These are phyloP conservation scores for Ciborinia camelliae DNA, from an alignment of 2,329 filamentous ascomycete genomes.

Conservation along the genomic window DNA sequence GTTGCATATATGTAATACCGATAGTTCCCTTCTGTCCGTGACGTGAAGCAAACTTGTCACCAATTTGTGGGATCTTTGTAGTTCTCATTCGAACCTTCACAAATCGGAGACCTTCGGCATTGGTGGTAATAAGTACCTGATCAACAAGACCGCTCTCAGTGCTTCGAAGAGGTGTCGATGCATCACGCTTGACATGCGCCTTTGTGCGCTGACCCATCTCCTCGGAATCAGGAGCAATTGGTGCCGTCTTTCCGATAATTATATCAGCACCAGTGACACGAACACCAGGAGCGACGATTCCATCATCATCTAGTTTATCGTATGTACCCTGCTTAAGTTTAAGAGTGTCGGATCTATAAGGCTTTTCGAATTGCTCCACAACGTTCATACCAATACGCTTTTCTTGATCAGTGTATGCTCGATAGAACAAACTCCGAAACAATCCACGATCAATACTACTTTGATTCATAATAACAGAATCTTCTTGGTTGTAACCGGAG, in stretches of 20 bases:
- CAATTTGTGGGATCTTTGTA: slow-evolving; percentile 97
- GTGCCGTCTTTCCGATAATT: slow-evolving; percentile 97
- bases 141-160: slow-evolving; percentile 98
- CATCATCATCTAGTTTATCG: slow-evolving; percentile 96
- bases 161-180: slow-evolving; percentile 88
- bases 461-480: slow-evolving; percentile 99
- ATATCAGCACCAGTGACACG: slow-evolving; percentile 97
- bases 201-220: slow-evolving; percentile 91
- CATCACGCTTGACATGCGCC: slow-evolving; percentile 88
- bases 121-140: slow-evolving; percentile 88
- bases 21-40: slow-evolving; percentile 99
- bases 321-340: slow-evolving; percentile 93
- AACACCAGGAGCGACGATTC: slow-evolving; percentile 88
- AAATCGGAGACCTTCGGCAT: slow-evolving; percentile 89
- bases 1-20: slow-evolving; percentile 94
- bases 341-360: slow-evolving; percentile 80
- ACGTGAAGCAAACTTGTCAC: slow-evolving; percentile 98
- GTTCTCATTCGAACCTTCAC: slow-evolving; percentile 97
- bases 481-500: slow-evolving; percentile 99
- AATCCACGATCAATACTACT: slow-evolving; percentile 96
- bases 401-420: slow-evolving; percentile 94
- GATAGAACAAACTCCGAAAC: slow-evolving; percentile 97
- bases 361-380: slow-evolving; percentile 94
- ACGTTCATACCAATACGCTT: slow-evolving; percentile 93
- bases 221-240: slow-evolving; percentile 86